Conservation (phyloP, 345 rosid genomes). For the Erucastrum elatum region DNA sequence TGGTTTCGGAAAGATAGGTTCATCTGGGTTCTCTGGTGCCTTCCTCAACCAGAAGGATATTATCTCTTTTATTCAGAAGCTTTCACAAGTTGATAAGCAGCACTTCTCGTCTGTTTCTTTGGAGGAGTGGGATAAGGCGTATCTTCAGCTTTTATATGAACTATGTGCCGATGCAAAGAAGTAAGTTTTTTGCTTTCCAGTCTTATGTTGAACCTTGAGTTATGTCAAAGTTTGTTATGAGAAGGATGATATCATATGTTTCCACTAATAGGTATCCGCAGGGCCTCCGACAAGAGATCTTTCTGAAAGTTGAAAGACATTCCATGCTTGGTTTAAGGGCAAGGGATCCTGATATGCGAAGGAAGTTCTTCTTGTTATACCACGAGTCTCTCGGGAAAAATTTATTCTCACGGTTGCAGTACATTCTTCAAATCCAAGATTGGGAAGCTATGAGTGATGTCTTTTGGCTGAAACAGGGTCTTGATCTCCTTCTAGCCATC, state of each 20-base stretch:
- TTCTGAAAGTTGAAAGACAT: constrained; percentile 94
- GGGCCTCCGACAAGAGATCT: constrained; percentile 82
- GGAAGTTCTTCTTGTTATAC: constrained; percentile 79
- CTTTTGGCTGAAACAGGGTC: constrained; percentile 99
- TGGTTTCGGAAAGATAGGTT: constrained; percentile 63
- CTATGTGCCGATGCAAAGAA: constrained; percentile 80
- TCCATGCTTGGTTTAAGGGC: constrained; percentile 97
- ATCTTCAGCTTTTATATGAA: constrained; percentile 89
- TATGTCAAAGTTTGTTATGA: neutral
- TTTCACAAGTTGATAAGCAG: constrained; percentile 88
- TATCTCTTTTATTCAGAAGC: constrained; percentile 75
- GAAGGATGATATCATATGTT: constrained; percentile 34
- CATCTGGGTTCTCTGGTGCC: constrained; percentile 49
- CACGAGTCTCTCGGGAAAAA: constrained; percentile 79
- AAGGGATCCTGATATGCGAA: constrained; percentile 85
- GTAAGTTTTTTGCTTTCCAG: constrained; percentile 43
- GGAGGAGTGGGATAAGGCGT: constrained; percentile 94
- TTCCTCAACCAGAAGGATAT: constrained; percentile 76
- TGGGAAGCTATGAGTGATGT: constrained; percentile 99
- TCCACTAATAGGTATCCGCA: constrained; percentile 58
- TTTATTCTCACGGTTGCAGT: constrained; percentile 78
- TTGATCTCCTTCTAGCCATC: constrained; percentile 92
- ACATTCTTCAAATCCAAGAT: constrained; percentile 83
- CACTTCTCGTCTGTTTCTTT: constrained; percentile 59
- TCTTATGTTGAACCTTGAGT: constrained; percentile 2